Base-by-base conservation (phyloP, 2,329 filamentous ascomycete genomes). In the Nigrospora sphaerica region DNA sequence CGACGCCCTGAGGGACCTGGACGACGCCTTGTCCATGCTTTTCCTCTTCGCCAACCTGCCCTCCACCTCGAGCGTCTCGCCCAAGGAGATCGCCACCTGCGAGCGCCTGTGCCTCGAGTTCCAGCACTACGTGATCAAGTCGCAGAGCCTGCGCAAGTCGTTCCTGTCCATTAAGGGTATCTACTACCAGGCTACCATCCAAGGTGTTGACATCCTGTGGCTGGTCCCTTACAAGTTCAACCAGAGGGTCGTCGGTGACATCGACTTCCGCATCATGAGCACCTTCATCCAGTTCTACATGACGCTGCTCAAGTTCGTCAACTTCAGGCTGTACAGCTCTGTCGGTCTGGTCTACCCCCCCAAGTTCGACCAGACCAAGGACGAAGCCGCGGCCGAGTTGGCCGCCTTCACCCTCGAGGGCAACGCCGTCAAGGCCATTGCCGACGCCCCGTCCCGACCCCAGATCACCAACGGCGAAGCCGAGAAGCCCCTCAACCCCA, bases 211-310 rank as follows among this genome's bases (percentile, higher is more conserved):
- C 61, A 86, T 98, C 42, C 75, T 97, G 54, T 98, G 93, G 93
- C 77, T 98, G 35, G 92, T 96, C 12, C 93, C 93, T 1, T 98
- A 98, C 74, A 89, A 89, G 66, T 98, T 98, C 70, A 95, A 97
- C 62, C 93, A 98, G 74, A 79, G 88, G 56, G 85, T 95, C 13
- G 88, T 93, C 36, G 88, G 86, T 48, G 93, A 98, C 67, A 86
- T 98, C 53, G 93, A 98, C 67, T 98, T 96, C 72, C 80, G 93
- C 60, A 98, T 98, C 69, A 98, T 98, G 93, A 92, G 89, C 49
- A 98, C 93, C 5, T 98, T 98, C 63, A 84, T 98, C 54, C 92
- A 98, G 66, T 98, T 98, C 67, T 98, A 98, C 74, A 95, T 95
- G 60, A 97, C 92, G 5, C 77, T 98, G 13, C 75, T 98, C 17